Evolutionary conservation across 192 early-diverging fungal genomes (phyloP).

Genomic region (Spinellus fusiger): DNA sequence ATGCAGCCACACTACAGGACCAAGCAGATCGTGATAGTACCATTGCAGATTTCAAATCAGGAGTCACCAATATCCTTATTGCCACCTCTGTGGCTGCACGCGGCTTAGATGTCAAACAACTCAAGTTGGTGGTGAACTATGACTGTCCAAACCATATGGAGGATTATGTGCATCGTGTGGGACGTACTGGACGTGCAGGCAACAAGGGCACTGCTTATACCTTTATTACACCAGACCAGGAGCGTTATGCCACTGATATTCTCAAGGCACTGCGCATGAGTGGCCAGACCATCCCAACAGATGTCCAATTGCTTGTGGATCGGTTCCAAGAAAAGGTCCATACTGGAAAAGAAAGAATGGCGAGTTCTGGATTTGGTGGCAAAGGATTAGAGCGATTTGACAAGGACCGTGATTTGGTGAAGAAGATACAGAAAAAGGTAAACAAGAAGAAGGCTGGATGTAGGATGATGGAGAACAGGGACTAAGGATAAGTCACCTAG

Average conservation of each 20-base stretch:
- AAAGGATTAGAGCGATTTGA: constrained; percentile 95
- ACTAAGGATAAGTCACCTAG: constrained; percentile 13
- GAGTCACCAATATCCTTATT: constrained; percentile 83
- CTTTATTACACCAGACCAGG: constrained; percentile 93
- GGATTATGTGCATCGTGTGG: constrained; percentile 97
- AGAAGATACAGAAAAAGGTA: constrained; percentile 86
- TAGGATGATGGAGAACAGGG: too few species aligned
- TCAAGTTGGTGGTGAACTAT: constrained; percentile 92
- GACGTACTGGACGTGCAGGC: constrained; percentile 95
- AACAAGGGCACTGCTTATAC: constrained; percentile 97
- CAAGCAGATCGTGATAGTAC: constrained; percentile 88
- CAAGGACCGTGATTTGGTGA: constrained; percentile 82
- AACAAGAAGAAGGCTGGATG: too few species aligned
- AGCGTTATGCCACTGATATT: constrained; percentile 86
- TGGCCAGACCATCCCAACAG: constrained; percentile 64
- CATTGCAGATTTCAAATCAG: constrained; percentile 91
- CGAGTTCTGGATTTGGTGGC: constrained; percentile 87
- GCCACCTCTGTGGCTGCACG: constrained; percentile 96
- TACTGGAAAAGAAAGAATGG: constrained; percentile 61
- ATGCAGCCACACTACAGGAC: constrained; percentile 26
- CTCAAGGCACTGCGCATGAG: constrained; percentile 83
- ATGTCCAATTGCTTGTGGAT: constrained; percentile 76
- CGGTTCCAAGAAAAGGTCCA: constrained; percentile 75
- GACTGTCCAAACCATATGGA: constrained; percentile 98
- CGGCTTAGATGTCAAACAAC: constrained; percentile 90